Evolutionary conservation across 1,139 yeast genomes (phyloP).

Genomic region (Taiozyma sp.): DNA sequence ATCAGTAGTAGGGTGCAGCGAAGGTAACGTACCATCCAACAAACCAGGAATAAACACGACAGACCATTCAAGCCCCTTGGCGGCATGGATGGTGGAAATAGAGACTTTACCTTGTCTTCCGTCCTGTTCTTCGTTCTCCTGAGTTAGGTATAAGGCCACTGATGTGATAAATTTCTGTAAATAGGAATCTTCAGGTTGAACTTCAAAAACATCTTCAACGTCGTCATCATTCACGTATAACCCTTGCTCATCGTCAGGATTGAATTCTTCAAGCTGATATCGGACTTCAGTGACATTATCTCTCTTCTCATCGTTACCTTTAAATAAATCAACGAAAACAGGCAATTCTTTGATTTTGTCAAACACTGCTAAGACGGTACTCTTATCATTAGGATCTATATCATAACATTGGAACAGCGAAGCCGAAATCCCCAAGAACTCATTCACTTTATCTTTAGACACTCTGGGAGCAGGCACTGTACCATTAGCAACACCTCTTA

Average conservation of each 20-base stretch:
- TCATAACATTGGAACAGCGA: constrained; percentile 1
- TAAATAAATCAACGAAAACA: constrained; percentile 32
- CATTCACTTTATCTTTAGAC: neutral
- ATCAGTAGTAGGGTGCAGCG: constrained; percentile 29
- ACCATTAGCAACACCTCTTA: constrained; percentile 17
- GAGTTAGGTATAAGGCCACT: constrained; percentile 47
- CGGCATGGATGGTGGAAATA: constrained; percentile 78
- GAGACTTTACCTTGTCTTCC: constrained; percentile 27
- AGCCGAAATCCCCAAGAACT: neutral
- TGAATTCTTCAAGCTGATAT: constrained; percentile 36
- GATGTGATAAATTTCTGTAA: constrained; percentile 53
- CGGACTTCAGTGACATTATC: constrained; percentile 41
- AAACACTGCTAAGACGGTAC: constrained; percentile 7
- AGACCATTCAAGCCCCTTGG: constrained; percentile 96
- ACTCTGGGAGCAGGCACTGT: constrained; percentile 5
- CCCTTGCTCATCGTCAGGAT: constrained; percentile 29
- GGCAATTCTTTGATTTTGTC: constrained; percentile 27
- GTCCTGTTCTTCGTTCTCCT: constrained; percentile 15
- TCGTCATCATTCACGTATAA: constrained; percentile 1
- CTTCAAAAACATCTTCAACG: neutral
- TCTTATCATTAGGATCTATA: neutral
- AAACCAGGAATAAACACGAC: constrained; percentile 77
- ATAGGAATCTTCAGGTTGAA: constrained; percentile 19
- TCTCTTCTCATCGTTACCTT: constrained; percentile 23
- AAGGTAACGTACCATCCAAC: constrained; percentile 56